phyloP scores from a whole-genome alignment of 495 filamentous ascomycete species.

The Tuber melanosporum region DNA sequence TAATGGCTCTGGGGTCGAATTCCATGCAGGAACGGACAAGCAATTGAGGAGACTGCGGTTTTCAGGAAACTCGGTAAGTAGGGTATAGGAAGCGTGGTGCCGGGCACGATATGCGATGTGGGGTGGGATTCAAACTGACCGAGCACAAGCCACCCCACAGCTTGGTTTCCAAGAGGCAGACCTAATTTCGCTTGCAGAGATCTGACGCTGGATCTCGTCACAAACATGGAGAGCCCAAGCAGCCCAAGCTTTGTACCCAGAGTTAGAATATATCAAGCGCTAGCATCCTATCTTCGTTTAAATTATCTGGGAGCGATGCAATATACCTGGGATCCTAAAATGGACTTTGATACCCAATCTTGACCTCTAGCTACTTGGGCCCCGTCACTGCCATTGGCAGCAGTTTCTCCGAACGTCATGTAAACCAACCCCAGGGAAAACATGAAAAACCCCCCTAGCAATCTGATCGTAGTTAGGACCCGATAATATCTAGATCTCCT shows the following conservation, averaged over 20 bases:
- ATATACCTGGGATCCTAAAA: conserved; percentile 54
- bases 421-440: conserved; percentile 69
- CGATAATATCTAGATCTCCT: background rate
- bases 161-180: conserved; percentile 81
- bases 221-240: conserved; percentile 70
- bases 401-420: conserved; percentile 68
- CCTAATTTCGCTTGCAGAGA: conserved; percentile 82
- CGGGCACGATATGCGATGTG: background rate
- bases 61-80: background rate
- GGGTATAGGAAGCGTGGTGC: conserved; percentile 20
- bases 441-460: conserved; percentile 73
- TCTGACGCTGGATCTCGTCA: conserved; percentile 73
- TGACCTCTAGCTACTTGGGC: background rate
- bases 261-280: conserved; percentile 15
- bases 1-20: conserved; percentile 80
- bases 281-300: background rate
- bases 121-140: conserved; percentile 49
- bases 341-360: conserved; percentile 45
- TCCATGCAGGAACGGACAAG: conserved; percentile 73
- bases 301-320: background rate
- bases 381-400: conserved; percentile 44
- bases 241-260: conserved; percentile 57
- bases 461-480: conserved; percentile 49
- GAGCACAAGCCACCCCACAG: conserved; percentile 77
- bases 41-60: conserved; percentile 60